Conservation (phyloP, 257 asterid species). For the Ophiorrhiza pumila region DNA sequence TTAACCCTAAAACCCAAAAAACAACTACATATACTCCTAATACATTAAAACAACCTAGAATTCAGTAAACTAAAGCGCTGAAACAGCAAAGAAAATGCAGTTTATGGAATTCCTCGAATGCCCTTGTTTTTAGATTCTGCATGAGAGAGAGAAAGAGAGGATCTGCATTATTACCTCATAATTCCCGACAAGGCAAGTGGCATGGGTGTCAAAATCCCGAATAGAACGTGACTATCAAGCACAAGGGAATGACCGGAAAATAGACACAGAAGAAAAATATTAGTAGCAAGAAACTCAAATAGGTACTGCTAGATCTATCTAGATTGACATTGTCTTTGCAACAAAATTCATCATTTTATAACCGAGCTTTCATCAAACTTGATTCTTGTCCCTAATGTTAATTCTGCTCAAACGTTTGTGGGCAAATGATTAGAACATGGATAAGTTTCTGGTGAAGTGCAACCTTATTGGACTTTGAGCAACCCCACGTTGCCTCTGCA, state of each 20-base stretch:
- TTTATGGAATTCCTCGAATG: neutral
- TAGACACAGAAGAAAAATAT: slow-evolving; percentile 1
- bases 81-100: neutral
- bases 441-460: too few relatives aligned
- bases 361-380: neutral
- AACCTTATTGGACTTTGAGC: neutral
- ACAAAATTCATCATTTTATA: neutral
- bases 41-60: slow-evolving; percentile 1
- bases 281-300: neutral
- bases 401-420: too few relatives aligned
- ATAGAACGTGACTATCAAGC: slow-evolving; percentile 57
- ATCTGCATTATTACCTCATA: slow-evolving; percentile 48
- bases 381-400: too few relatives aligned
- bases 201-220: slow-evolving; percentile 72
- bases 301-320: neutral
- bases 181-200: slow-evolving; percentile 76
- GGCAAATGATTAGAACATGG: too few relatives aligned
- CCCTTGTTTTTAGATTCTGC: neutral
- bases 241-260: slow-evolving; percentile 19
- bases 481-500: neutral
- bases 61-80: neutral
- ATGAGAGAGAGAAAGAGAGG: neutral
- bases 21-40: neutral
- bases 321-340: neutral
- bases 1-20: neutral